Evolutionary conservation across 495 filamentous ascomycete species (phyloP).

Genomic region (Neurospora sp.): DNA sequence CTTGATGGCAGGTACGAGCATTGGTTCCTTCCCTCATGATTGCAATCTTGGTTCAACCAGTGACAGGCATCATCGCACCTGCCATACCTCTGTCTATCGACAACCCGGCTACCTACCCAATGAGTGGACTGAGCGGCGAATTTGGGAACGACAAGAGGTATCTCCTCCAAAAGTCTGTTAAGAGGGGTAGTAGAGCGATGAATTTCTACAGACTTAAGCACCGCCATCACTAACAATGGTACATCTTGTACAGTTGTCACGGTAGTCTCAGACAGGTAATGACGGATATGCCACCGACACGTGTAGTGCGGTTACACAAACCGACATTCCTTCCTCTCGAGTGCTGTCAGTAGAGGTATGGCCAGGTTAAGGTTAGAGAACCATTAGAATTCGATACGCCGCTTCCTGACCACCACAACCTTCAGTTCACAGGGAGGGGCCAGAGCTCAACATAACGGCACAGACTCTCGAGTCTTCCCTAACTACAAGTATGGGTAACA

Average conservation of each 20-base stretch:
- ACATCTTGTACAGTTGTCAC: neutral
- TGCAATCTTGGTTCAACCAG: neutral
- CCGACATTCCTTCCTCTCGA: neutral
- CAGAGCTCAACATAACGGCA: neutral
- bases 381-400: neutral
- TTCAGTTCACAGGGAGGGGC: neutral
- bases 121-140: too few relatives aligned
- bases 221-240: neutral
- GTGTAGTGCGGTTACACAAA: neutral
- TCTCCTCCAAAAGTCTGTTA: too few relatives aligned
- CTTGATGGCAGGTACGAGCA: neutral
- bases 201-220: too few relatives aligned
- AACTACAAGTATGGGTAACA: neutral
- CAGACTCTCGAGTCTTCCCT: neutral
- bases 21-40: neutral
- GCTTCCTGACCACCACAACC: neutral
- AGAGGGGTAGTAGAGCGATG: too few relatives aligned
- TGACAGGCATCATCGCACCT: neutral
- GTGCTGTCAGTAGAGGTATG: neutral
- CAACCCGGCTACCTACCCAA: neutral
- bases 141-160: too few relatives aligned
- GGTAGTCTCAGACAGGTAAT: neutral
- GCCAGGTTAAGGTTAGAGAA: neutral
- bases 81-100: neutral
- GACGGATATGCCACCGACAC: neutral